These are phyloP conservation scores for Rhamnella rubrinervis DNA, from an alignment of 331 rosid genomes.

Conservation along the genomic window DNA sequence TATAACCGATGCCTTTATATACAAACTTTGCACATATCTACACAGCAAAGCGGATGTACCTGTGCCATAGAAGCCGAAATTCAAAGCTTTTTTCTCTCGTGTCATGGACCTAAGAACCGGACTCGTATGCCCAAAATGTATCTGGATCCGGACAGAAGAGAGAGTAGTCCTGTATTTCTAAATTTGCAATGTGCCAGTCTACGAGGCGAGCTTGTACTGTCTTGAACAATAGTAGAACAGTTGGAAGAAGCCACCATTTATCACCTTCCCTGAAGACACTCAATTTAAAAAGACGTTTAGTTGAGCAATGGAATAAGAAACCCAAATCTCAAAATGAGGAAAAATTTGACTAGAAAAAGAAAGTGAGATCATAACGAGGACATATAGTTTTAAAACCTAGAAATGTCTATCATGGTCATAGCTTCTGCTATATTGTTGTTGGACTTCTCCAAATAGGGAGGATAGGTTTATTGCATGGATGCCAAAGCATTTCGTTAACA, in stretches of 20 bases:
- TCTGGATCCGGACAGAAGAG: slow-evolving; percentile 87
- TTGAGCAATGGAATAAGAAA: not conserved
- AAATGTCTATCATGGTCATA: not conserved
- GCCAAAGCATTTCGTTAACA: too few relatives aligned
- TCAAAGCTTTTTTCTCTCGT: slow-evolving; percentile 19
- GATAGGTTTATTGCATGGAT: too few relatives aligned
- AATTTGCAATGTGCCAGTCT: slow-evolving; percentile 91
- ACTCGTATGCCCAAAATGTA: slow-evolving; percentile 92
- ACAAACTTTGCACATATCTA: slow-evolving; percentile 49
- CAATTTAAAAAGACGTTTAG: slow-evolving; percentile 7
- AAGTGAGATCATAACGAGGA: not conserved
- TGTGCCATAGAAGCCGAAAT: slow-evolving; percentile 16
- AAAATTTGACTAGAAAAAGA: not conserved
- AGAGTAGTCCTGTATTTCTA: slow-evolving; percentile 79
- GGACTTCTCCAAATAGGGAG: too few relatives aligned
- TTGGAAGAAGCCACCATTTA: slow-evolving; percentile 92
- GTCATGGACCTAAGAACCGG: slow-evolving; percentile 35
- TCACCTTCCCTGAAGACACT: slow-evolving; percentile 74
- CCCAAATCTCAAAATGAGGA: not conserved
- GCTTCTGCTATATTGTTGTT: too few relatives aligned
- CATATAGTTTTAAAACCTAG: not conserved
- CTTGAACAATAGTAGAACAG: slow-evolving; percentile 76
- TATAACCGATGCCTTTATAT: slow-evolving; percentile 39
- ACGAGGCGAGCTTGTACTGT: slow-evolving; percentile 74
- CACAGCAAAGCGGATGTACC: slow-evolving; percentile 38